Evolutionary conservation across 257 asterid species (phyloP).

Genomic region (Solanum microdontum): DNA sequence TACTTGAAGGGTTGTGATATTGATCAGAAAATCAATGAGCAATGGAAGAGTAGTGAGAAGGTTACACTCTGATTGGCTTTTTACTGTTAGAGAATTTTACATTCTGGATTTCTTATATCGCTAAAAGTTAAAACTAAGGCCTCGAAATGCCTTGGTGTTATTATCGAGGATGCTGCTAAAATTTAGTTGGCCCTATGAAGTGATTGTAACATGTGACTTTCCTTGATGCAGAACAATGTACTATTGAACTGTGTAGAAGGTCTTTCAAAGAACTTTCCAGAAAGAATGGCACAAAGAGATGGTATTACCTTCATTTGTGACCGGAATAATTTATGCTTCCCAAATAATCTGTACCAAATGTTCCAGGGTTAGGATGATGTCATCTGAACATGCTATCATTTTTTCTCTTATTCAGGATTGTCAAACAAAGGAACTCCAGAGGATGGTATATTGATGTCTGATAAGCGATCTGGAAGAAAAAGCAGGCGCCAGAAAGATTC

Average conservation of each 20-base stretch:
- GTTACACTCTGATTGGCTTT: conserved; percentile 12
- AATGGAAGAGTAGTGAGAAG: conserved; percentile 21
- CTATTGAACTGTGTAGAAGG: conserved; percentile 18
- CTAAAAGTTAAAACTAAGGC: background rate
- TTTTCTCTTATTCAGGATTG: conserved; percentile 19
- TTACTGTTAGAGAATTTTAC: background rate
- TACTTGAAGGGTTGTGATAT: conserved; percentile 10
- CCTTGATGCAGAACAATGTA: conserved; percentile 35
- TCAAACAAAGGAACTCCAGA: conserved; percentile 39
- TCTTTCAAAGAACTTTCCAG: conserved; percentile 17
- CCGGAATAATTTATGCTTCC: background rate
- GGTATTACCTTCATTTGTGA: conserved; percentile 17
- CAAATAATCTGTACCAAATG: background rate
- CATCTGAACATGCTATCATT: background rate
- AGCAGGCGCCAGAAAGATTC: conserved; percentile 55
- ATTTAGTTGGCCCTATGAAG: background rate
- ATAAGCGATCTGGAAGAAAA: conserved; percentile 60
- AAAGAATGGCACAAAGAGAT: conserved; percentile 21
- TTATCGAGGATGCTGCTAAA: background rate
- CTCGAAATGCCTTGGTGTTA: background rate
- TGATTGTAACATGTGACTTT: background rate
- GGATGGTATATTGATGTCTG: conserved; percentile 35
- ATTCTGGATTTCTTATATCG: background rate
- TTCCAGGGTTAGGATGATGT: background rate
- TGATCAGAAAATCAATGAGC: conserved; percentile 31